Percentiles rank a stretch among this genome's conserved stretches.
phyloP scores from a whole-genome alignment of 2,329 filamentous ascomycete species.

The Pyricularia grisea region DNA sequence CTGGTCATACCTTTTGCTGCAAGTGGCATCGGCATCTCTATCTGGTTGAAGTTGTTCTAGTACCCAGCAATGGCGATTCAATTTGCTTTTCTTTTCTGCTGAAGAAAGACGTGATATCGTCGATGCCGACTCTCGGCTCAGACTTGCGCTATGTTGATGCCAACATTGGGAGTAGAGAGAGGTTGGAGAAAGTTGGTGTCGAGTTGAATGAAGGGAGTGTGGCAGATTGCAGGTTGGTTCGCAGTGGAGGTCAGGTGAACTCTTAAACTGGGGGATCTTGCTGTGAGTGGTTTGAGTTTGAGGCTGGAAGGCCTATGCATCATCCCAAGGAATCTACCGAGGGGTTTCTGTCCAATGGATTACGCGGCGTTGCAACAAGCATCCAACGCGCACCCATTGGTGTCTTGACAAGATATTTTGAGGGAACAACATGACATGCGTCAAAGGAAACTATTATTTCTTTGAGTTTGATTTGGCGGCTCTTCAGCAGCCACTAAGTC shows the following conservation, averaged over 20 bases:
- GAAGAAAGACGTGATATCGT: not conserved
- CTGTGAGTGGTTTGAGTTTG: not conserved
- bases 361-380: not conserved
- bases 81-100: not conserved
- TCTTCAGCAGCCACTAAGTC: not conserved
- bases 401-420: not conserved
- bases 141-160: not conserved
- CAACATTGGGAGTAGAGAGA: not conserved
- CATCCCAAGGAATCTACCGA: not conserved
- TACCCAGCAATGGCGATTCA: not conserved
- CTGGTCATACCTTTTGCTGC: constrained; percentile 25
- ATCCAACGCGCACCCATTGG: not conserved
- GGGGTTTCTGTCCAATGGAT: not conserved
- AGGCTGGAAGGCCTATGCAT: not conserved
- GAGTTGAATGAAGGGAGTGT: not conserved
- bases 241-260: not conserved
- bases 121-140: not conserved
- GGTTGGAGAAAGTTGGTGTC: not conserved
- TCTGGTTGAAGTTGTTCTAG: not conserved
- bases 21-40: constrained; percentile 25
- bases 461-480: not conserved
- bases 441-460: not conserved
- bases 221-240: not conserved
- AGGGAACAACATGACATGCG: not conserved
- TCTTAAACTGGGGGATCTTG: not conserved